These are phyloP conservation scores for Gentiana macrophylla DNA, from an alignment of 257 asterid species.

Conservation along the genomic window DNA sequence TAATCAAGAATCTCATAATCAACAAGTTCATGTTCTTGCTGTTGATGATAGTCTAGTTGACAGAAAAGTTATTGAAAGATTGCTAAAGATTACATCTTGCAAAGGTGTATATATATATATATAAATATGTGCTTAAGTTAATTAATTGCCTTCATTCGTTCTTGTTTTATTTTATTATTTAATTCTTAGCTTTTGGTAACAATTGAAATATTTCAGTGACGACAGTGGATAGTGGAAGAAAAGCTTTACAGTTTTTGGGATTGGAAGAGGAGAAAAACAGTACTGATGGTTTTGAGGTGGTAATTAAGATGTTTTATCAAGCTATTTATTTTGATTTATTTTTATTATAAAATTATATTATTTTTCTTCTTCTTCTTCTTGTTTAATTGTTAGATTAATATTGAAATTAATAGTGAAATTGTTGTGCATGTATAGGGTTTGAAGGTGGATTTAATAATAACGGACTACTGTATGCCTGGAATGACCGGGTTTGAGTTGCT, in stretches of 20 bases:
- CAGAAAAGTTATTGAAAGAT: constrained; percentile 28
- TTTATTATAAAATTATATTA: not conserved
- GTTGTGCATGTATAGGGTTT: constrained; percentile 34
- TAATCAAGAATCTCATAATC: constrained; percentile 5
- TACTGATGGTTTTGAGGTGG: constrained; percentile 54
- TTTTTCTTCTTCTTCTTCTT: not conserved
- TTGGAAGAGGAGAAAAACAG: constrained; percentile 51
- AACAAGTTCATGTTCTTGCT: constrained; percentile 31
- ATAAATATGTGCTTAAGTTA: too few relatives aligned
- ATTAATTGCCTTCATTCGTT: too few relatives aligned
- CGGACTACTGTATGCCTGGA: constrained; percentile 96
- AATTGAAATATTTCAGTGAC: constrained; percentile 44
- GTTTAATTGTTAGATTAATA: not conserved
- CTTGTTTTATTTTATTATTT: not conserved
- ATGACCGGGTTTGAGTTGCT: constrained; percentile 90
- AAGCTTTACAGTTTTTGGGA: constrained; percentile 81
- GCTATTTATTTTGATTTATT: too few relatives aligned
- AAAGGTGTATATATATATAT: constrained; percentile 20
- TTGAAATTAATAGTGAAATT: not conserved
- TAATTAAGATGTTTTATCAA: too few relatives aligned
- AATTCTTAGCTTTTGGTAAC: constrained; percentile 1
- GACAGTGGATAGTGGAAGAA: constrained; percentile 83
- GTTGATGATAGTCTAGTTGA: constrained; percentile 35
- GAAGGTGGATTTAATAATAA: constrained; percentile 83
- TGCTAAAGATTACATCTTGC: constrained; percentile 31